Evolutionary conservation across 805 yeast genomes (phyloP), one percentile per base, ranked within the genome.

Genomic region (Pichia rugopelliculosa): DNA sequence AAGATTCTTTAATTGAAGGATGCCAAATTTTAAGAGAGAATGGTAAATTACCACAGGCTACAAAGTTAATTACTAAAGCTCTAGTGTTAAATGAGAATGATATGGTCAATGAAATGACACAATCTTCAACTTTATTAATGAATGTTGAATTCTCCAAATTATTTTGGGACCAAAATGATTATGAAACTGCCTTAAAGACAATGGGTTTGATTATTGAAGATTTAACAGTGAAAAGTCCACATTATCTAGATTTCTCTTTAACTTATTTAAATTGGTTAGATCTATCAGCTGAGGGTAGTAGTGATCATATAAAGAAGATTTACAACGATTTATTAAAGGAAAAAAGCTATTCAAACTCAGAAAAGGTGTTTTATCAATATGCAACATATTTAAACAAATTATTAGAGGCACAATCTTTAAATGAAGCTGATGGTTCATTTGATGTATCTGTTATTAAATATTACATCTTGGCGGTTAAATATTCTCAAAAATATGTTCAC

Each of bases 181-280:
- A 79, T 50, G 76, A 89, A 22, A 83, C 88, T 55, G 98, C 98
- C 0, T 72, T 91, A 39, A 80, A 84, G 44, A 70, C 79, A 8
- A 67, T 87, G 34, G 73, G 74, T 9, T 71, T 73, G 15, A 62
- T 77, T 2, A 49, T 58, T 11, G 54, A 55, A n/a, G 34, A 49
- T 13, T 36, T 56, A 1, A 52, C 49, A 1, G 45, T 47, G 6
- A 51, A 51, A 17, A 56, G 66, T 1, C 50, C 56, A 5, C 60
- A 59, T 8, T 53, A 55, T 30, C 40, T 60, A 12, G 64, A 71
- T 42, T 76, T 80, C n/a, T 84, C 86, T 45, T 66, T 90, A 42
- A 82, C 82, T 49, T 87, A 87, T 59, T 87, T 96, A 0, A 79
- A 81, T 53, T 93, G 98, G 98, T 69, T 89, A 17, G 96, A 89